Evolutionary conservation across 805 yeast genomes (phyloP), one percentile per base, ranked within the genome.

Genomic region (Metschnikowia cubensis): DNA sequence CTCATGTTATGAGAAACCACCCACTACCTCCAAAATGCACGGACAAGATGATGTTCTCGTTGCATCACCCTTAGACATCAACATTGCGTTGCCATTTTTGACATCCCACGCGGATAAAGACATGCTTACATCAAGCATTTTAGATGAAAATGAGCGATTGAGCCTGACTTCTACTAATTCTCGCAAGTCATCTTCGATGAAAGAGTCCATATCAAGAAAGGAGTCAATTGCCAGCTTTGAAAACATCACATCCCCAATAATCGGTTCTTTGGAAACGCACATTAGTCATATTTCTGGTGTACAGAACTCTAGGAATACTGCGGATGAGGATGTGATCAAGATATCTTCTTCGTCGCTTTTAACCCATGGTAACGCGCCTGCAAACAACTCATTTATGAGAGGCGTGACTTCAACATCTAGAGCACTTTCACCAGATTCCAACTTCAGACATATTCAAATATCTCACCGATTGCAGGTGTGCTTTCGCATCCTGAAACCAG

Each of bases 391-490:
- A 49, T 61, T 66, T 20, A 67, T 62, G 36, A 62, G 60, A 17
- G 77, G 78, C 2, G 71, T 58, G 49, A 73, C 76, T 5, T 53
- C 58, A 0, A 59, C 67, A 1, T 48, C 67, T 0, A 64, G 68
- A 42, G 78, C 78, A 1, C 72, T 85, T 47, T 79, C 80, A 54
- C 84, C 91, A 1, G 90, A 86, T 59, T 71, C 79, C 14, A 81
- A 85, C 54, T 84, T 78, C 59, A 75, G 82, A 33, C 84, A 83
- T 58, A 74, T 87, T 41, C 80, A 77, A 55, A 74, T 85, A 15
- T 75, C 78, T 49, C 95, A 87, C 63, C 71, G 90, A 45, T 64
- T 87, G 45, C 94, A 87, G 62, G 76, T 87, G 4, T 81, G 86
- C 57, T 76, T 87, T 50, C 70, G 94, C 50, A 80, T 87, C 25